Base-by-base conservation (phyloP, 108 stramenopile genomes). In the Conticribra weissflogii region DNA sequence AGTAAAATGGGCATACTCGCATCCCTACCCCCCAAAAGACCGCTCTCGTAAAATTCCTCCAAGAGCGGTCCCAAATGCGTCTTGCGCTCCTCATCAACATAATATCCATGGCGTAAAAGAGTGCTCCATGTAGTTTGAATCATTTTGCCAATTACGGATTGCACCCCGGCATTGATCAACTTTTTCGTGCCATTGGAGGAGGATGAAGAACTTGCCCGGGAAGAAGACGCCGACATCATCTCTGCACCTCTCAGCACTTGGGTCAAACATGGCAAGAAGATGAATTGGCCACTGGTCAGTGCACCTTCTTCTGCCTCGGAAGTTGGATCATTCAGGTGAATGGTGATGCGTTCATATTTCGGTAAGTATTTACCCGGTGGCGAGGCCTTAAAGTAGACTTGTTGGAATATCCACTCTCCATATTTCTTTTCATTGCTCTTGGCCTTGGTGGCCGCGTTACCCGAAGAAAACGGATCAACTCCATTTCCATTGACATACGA, bases 331-430 rank as follows among this genome's bases (percentile, higher is more conserved):
- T 85, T 84, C 29, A 89, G 45, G 44, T 68, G 77, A 4, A 89
- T 68, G 15, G 88, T 85, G 29, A 89, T 81, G 8, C 88, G 78
- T 69, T 89, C 85, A 58, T 78, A 86, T 36, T 83, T 80, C 9
- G 73, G 47, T 24, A 70, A 19, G 45, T 78, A 73, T 3, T 52
- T 15, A 55, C 33, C 68, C 64, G 67, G 55, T 14, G 67, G 67
- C 3, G 67, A 68, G 19, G 19, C 54, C 19, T 72, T 63, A 50
- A 63, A 72, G 29, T 72, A 63, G 18, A 72, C 62, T 33, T 36
- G 53, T 41, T 81, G 67, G 64, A 79, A 81, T n/a, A 59, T 55
- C 3, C 83, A 60, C 18, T 84, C 74, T n/a, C n/a, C n/a, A n/a
- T n/a, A n/a, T n/a, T n/a, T n/a, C n/a, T n/a, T n/a, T n/a, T n/a